Conservation (phyloP, 2,329 filamentous ascomycete species). For the Talaromyces sp. region DNA sequence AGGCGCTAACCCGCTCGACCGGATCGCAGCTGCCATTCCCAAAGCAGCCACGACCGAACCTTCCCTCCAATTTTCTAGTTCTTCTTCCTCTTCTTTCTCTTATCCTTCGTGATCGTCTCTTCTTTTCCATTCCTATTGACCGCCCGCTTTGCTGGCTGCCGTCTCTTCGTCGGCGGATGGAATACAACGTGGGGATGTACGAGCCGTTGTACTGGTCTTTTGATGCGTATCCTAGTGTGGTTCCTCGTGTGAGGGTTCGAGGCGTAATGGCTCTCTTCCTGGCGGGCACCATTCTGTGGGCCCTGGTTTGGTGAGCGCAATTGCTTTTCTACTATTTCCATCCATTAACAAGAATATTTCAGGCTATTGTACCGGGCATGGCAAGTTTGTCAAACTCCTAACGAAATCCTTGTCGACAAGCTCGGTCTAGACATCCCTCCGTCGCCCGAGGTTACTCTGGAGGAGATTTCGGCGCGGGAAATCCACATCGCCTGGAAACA, state of each 20-base stretch:
- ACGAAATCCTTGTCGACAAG: slow-evolving; percentile 84
- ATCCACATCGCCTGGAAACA: slow-evolving; percentile 89
- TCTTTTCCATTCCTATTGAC: not conserved
- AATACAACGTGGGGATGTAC: slow-evolving; percentile 43
- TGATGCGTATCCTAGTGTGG: slow-evolving; percentile 45
- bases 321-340: not conserved
- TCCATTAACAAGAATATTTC: slow-evolving; percentile 10
- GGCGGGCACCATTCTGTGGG: slow-evolving; percentile 47
- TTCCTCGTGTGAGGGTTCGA: slow-evolving; percentile 46
- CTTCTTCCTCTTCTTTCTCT: not conserved
- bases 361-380: slow-evolving; percentile 84
- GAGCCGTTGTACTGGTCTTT: slow-evolving; percentile 45
- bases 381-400: slow-evolving; percentile 84
- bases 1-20: slow-evolving; percentile 1
- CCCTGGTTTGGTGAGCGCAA: slow-evolving; percentile 46
- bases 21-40: slow-evolving; percentile 2
- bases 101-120: not conserved
- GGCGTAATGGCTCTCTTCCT: slow-evolving; percentile 50
- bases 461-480: slow-evolving; percentile 81
- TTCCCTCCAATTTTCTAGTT: not conserved
- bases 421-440: slow-evolving; percentile 92
- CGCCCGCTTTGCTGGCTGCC: slow-evolving; percentile 15
- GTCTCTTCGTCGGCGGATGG: slow-evolving; percentile 18
- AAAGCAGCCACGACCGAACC: slow-evolving; percentile 2
- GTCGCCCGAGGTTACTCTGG: slow-evolving; percentile 82